These are phyloP conservation scores for Cercospora citrullina DNA, from an alignment of 2,329 filamentous ascomycete species.

Conservation along the genomic window DNA sequence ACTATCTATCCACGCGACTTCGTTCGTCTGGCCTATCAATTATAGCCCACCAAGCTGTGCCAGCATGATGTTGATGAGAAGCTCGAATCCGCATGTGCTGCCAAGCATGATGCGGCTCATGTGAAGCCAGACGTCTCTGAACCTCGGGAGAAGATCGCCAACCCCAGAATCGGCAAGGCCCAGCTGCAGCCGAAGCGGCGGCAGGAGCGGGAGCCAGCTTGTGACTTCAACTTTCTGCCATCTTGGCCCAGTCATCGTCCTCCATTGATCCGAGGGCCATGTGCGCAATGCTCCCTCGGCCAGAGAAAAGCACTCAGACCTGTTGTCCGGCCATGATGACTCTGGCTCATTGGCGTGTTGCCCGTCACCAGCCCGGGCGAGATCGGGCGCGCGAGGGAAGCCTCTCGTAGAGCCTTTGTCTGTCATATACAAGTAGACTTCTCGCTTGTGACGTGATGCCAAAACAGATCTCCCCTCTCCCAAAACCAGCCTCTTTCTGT, in stretches of 20 bases:
- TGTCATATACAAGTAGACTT: conserved; percentile 17
- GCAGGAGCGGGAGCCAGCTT: conserved; percentile 20
- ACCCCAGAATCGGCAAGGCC: conserved; percentile 14
- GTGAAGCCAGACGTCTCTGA: conserved; percentile 10
- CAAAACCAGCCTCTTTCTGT: conserved; percentile 16
- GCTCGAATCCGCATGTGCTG: neutral
- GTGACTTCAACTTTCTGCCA: conserved; percentile 20
- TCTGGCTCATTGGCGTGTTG: conserved; percentile 14
- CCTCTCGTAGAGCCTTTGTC: conserved; percentile 11
- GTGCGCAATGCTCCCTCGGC: conserved; percentile 15
- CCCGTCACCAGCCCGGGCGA: conserved; percentile 21
- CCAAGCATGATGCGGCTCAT: conserved; percentile 12
- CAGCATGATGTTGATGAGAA: neutral
- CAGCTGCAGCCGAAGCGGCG: conserved; percentile 11
- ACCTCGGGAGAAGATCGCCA: conserved; percentile 21
- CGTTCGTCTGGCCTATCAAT: neutral
- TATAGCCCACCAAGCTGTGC: neutral
- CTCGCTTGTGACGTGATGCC: conserved; percentile 25
- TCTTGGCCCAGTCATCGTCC: conserved; percentile 21
- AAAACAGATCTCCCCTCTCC: conserved; percentile 23
- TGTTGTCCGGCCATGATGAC: conserved; percentile 12
- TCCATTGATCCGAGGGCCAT: conserved; percentile 31
- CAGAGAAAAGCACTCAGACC: conserved; percentile 5
- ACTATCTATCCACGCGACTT: neutral
- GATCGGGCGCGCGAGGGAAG: conserved; percentile 20